These are phyloP conservation scores for Zygnema circumcarinatum DNA, from an alignment of 139 green algal genomes.

Conservation along the genomic window DNA sequence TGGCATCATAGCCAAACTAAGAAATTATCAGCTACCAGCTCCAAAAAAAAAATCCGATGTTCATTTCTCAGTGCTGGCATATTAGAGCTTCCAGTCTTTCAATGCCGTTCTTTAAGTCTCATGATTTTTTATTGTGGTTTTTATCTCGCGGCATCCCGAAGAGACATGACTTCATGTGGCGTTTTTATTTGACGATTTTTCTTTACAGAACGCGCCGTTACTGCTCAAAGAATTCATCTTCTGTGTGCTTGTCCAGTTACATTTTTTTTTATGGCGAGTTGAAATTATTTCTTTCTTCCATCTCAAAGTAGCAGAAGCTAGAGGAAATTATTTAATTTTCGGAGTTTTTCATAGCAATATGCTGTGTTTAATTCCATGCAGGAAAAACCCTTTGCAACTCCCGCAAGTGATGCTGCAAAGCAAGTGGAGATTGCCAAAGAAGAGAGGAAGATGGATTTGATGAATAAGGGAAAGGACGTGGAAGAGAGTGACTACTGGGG, in stretches of 20 bases:
- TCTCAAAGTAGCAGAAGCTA: not conserved
- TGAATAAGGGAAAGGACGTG: slow-evolving; percentile 3
- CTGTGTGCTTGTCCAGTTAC: not conserved
- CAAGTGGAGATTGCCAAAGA: not conserved
- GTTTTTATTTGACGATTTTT: too few relatives aligned
- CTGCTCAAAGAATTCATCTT: not conserved
- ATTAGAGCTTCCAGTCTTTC: not conserved
- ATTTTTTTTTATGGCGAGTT: not conserved
- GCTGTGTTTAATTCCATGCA: not conserved
- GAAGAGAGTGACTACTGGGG: slow-evolving; percentile 49
- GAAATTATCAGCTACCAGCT: too few relatives aligned
- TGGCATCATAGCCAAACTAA: not conserved
- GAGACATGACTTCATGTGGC: too few relatives aligned
- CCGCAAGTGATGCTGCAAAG: not conserved
- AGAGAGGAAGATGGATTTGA: not conserved
- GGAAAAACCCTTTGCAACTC: too few relatives aligned
- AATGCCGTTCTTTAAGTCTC: not conserved
- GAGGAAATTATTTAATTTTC: not conserved
- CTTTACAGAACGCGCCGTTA: too few relatives aligned
- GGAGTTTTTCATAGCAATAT: not conserved
- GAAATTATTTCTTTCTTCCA: not conserved
- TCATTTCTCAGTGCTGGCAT: not conserved
- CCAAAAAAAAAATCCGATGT: too few relatives aligned
- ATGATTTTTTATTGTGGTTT: not conserved
- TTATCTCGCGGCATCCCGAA: too few relatives aligned